Conservation (phyloP, 139 green algal genomes). For the Picochlorum sp. region DNA sequence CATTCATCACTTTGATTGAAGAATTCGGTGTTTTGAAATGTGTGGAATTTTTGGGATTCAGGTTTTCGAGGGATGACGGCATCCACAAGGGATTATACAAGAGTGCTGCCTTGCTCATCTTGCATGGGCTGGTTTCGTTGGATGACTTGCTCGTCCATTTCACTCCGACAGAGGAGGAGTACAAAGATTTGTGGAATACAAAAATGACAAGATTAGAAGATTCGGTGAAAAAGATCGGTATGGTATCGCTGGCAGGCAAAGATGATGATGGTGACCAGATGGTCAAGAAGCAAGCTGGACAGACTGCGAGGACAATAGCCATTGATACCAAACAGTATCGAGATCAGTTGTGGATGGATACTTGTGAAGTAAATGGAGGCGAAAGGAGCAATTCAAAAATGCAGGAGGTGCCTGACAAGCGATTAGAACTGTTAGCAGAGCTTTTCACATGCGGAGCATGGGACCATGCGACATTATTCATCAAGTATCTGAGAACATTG, state of each 20-base stretch:
- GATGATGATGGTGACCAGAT: slow-evolving; percentile 3
- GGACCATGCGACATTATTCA: slow-evolving; percentile 24
- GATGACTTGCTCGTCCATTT: slow-evolving; percentile 56
- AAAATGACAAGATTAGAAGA: slow-evolving; percentile 23
- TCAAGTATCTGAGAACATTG: slow-evolving; percentile 26
- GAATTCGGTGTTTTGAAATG: slow-evolving; percentile 21
- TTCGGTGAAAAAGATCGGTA: slow-evolving; percentile 48
- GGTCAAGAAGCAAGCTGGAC: slow-evolving; percentile 4
- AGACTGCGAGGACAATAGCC: slow-evolving; percentile 35
- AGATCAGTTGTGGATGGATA: too few species aligned
- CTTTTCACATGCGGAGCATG: slow-evolving; percentile 37
- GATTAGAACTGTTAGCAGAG: slow-evolving; percentile 42
- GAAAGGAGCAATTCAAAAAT: background rate
- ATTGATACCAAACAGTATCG: slow-evolving; percentile 26
- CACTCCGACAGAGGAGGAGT: slow-evolving; percentile 34
- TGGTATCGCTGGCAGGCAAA: slow-evolving; percentile 38
- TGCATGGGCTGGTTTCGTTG: slow-evolving; percentile 36
- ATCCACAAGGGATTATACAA: slow-evolving; percentile 4
- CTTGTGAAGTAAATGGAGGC: too few species aligned
- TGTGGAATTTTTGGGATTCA: slow-evolving; percentile 34
- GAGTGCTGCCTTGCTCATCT: slow-evolving; percentile 11
- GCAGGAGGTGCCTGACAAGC: slow-evolving; percentile 27
- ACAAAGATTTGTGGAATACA: slow-evolving; percentile 16
- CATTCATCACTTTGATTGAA: slow-evolving; percentile 31
- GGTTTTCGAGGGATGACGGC: slow-evolving; percentile 12